These are phyloP conservation scores for Dendrobium huoshanense DNA, from an alignment of 106 monocot genomes.

Conservation along the genomic window DNA sequence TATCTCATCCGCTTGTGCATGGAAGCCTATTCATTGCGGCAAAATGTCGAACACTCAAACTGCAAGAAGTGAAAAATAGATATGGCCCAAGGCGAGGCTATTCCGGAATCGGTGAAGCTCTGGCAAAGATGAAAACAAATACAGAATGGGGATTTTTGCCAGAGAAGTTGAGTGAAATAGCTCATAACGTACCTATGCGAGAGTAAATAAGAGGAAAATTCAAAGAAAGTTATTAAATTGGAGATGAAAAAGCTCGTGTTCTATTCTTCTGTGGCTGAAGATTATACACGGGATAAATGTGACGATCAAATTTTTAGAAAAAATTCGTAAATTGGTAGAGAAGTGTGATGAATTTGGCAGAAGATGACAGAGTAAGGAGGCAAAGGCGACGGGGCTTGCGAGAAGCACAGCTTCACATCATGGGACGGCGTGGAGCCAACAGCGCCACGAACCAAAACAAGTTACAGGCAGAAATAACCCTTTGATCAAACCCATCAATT, in stretches of 20 bases:
- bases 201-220: background rate
- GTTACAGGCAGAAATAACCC: background rate
- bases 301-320: background rate
- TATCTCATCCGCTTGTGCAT: background rate
- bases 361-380: background rate
- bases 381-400: background rate
- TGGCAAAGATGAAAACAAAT: background rate
- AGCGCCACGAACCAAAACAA: background rate
- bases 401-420: background rate
- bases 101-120: background rate
- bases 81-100: background rate
- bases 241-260: background rate
- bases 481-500: too few relatives aligned
- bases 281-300: background rate
- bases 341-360: background rate
- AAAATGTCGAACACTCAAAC: background rate
- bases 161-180: too few relatives aligned
- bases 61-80: too few relatives aligned
- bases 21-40: background rate
- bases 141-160: background rate
- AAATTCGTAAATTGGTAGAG: background rate
- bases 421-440: conserved; percentile 1
- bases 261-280: background rate
- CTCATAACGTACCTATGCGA: background rate
- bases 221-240: background rate